Percentiles rank a stretch among this genome's conserved stretches.
These are phyloP conservation scores for Metarhizium humberi DNA, from an alignment of 2,329 filamentous ascomycete genomes.

Conservation along the genomic window DNA sequence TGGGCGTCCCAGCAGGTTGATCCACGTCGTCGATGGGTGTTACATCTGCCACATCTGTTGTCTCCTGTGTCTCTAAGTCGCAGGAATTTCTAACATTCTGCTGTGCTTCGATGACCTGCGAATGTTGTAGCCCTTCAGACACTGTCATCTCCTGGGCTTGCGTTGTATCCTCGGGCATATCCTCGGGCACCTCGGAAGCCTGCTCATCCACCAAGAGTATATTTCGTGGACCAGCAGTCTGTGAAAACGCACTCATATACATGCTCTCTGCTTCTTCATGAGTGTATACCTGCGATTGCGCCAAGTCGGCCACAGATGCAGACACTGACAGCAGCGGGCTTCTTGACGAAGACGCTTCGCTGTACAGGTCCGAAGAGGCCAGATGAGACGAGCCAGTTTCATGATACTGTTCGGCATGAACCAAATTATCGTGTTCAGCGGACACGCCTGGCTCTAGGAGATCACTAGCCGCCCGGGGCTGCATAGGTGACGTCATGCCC, in stretches of 20 bases:
- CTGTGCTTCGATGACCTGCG: not conserved
- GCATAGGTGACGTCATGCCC: constrained; percentile 3
- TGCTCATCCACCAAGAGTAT: not conserved
- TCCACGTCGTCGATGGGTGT: not conserved
- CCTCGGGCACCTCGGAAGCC: not conserved
- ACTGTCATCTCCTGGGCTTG: not conserved
- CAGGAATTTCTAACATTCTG: not conserved
- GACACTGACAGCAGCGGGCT: not conserved
- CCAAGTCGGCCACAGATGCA: constrained; percentile 37
- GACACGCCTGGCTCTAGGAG: not conserved
- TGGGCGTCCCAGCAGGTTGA: not conserved
- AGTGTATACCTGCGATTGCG: constrained; percentile 61
- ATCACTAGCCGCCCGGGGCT: constrained; percentile 10
- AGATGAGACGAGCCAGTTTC: not conserved
- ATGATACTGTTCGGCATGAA: not conserved
- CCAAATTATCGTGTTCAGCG: not conserved
- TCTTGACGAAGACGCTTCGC: not conserved
- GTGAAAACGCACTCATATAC: constrained; percentile 69
- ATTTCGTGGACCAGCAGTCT: constrained; percentile 20
- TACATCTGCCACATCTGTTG: not conserved
- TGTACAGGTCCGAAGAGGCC: not conserved
- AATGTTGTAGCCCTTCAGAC: not conserved
- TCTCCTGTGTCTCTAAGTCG: not conserved
- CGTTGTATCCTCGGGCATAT: not conserved
- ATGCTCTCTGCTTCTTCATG: constrained; percentile 79